Conservation (phyloP, 495 filamentous ascomycete species). For the Neurospora sp. region DNA sequence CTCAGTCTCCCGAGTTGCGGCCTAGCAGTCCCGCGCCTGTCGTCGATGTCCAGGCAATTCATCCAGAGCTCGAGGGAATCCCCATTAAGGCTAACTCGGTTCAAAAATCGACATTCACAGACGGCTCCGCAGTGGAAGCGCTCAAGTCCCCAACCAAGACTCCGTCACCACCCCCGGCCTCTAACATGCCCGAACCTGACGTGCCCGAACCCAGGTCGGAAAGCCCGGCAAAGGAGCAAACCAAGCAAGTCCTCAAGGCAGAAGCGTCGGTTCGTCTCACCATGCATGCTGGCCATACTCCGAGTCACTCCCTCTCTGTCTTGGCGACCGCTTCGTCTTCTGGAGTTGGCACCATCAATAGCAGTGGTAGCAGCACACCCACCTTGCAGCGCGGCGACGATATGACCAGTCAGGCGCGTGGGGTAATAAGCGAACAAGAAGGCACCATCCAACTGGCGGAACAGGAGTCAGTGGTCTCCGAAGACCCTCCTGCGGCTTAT, state of each 20-base stretch:
- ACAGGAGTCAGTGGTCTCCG: neutral
- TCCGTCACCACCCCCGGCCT: slow-evolving; percentile 10
- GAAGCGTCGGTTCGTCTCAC: slow-evolving; percentile 31
- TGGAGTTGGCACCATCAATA: slow-evolving; percentile 23
- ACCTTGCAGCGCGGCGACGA: slow-evolving; percentile 17
- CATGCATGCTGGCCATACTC: slow-evolving; percentile 42
- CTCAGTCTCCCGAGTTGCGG: slow-evolving; percentile 10
- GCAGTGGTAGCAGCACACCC: slow-evolving; percentile 32
- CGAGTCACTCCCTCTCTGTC: slow-evolving; percentile 35
- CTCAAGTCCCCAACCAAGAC: slow-evolving; percentile 15
- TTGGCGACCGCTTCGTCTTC: slow-evolving; percentile 29
- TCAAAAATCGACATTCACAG: slow-evolving; percentile 34
- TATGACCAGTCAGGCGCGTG: slow-evolving; percentile 4
- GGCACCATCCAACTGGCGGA: neutral
- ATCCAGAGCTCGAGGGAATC: slow-evolving; percentile 37
- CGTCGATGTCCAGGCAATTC: slow-evolving; percentile 36
- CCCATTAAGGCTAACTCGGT: slow-evolving; percentile 30
- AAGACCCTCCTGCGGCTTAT: slow-evolving; percentile 15
- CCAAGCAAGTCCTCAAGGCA: slow-evolving; percentile 30
- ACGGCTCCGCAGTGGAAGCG: slow-evolving; percentile 13
- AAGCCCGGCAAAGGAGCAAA: slow-evolving; percentile 20
- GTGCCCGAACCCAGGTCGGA: slow-evolving; percentile 8
- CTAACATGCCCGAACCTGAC: slow-evolving; percentile 3
- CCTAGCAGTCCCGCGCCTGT: slow-evolving; percentile 17
- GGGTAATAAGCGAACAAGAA: slow-evolving; percentile 4